Conservation (phyloP, 2,329 filamentous ascomycete genomes). For the Cadophora gregata region DNA sequence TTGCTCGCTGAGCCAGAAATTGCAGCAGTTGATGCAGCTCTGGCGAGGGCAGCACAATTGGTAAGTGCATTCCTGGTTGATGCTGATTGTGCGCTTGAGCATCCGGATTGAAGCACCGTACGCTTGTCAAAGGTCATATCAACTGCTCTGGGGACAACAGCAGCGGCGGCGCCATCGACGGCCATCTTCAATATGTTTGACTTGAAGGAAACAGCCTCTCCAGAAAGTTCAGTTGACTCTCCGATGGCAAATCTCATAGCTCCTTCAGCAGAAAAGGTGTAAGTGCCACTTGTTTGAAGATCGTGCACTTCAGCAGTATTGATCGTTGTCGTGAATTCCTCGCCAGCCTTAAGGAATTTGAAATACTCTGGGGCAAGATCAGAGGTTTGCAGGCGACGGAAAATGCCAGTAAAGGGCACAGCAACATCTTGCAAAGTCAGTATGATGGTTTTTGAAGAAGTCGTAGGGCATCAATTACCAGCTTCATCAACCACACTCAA, state of each 20-base stretch:
- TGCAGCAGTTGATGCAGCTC: constrained; percentile 57
- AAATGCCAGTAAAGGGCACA: constrained; percentile 51
- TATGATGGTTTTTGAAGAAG: background rate
- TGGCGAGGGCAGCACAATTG: constrained; percentile 61
- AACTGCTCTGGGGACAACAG: constrained; percentile 55
- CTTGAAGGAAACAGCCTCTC: constrained; percentile 57
- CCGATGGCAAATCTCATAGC: constrained; percentile 60
- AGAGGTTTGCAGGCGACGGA: constrained; percentile 46
- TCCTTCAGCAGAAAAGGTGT: constrained; percentile 61
- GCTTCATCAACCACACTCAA: constrained; percentile 45
- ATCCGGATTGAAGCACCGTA: constrained; percentile 58
- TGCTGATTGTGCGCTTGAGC: constrained; percentile 54
- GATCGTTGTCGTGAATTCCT: constrained; percentile 51
- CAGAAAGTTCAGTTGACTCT: constrained; percentile 58
- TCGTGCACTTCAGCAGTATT: constrained; percentile 53
- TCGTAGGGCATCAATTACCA: constrained; percentile 31
- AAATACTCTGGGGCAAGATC: constrained; percentile 48
- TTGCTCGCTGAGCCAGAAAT: constrained; percentile 55
- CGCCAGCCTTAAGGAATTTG: constrained; percentile 47
- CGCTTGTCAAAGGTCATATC: constrained; percentile 53
- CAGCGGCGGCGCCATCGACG: constrained; percentile 62
- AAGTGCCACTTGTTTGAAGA: constrained; percentile 53
- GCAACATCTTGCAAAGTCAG: constrained; percentile 38
- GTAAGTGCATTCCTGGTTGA: constrained; percentile 57
- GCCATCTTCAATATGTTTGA: constrained; percentile 64